A percentile compares a stretch with the other conserved stretches of the same genome.
Evolutionary conservation across 108 stramenopile genomes (phyloP).

Genomic region (Cyclotella atomus): DNA sequence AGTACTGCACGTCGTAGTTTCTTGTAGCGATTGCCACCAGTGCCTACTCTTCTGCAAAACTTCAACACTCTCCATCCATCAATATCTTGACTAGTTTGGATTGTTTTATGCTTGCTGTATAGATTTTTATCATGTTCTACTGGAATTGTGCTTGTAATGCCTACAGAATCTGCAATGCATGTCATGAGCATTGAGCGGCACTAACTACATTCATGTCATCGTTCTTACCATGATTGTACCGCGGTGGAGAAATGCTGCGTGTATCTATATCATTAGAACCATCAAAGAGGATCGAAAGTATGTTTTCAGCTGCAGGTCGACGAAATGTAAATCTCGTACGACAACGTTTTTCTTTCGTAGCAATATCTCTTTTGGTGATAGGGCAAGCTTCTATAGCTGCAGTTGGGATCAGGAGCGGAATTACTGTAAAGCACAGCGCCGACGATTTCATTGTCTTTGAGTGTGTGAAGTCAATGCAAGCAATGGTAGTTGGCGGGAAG

Average conservation of each 20-base stretch:
- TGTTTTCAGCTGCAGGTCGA: background rate
- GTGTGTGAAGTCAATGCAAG: too few relatives aligned
- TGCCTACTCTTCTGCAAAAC: conserved; percentile 30
- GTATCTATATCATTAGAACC: background rate
- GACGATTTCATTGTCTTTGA: too few relatives aligned
- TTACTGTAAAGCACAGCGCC: too few relatives aligned
- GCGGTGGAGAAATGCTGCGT: background rate
- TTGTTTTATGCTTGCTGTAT: background rate
- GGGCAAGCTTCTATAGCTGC: too few relatives aligned
- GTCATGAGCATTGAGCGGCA: too few relatives aligned
- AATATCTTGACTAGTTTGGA: background rate
- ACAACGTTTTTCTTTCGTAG: background rate
- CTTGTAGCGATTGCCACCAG: conserved; percentile 30
- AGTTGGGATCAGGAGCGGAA: too few relatives aligned
- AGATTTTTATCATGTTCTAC: background rate
- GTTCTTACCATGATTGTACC: conserved; percentile 1
- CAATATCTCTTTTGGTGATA: too few relatives aligned
- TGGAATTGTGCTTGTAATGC: conserved; percentile 15
- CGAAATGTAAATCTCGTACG: background rate
- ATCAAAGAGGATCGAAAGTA: background rate
- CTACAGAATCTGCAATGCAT: conserved; percentile 18
- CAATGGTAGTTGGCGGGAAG: too few relatives aligned
- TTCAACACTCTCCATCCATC: conserved; percentile 43
- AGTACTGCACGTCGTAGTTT: conserved; percentile 19
- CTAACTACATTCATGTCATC: background rate